Conservation (phyloP, 2,329 filamentous ascomycete species). For the Penicillium decumbens region DNA sequence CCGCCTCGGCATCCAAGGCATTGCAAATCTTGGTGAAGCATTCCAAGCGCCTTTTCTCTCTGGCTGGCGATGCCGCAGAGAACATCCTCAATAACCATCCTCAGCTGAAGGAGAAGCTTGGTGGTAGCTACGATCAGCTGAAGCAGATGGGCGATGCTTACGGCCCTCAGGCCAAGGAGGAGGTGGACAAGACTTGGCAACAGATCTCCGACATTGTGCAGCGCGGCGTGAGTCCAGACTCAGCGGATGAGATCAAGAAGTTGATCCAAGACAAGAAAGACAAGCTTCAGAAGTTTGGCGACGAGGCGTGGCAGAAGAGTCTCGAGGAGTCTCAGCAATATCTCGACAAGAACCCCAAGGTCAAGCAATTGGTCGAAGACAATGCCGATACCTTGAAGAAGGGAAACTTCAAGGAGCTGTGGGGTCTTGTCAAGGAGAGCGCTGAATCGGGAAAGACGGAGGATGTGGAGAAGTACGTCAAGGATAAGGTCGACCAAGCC, state of each 20-base stretch:
- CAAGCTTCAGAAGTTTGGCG: conserved; percentile 62
- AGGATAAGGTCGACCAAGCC: conserved; percentile 55
- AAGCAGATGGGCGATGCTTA: conserved; percentile 66
- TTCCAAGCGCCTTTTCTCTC: conserved; percentile 54
- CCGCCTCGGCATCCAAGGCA: conserved; percentile 58
- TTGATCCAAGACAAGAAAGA: conserved; percentile 66
- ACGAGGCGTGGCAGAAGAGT: conserved; percentile 68
- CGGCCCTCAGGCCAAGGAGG: conserved; percentile 71
- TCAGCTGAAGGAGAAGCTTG: conserved; percentile 65
- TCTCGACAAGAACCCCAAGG: conserved; percentile 70
- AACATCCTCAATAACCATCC: conserved; percentile 72
- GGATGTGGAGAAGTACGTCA: conserved; percentile 58
- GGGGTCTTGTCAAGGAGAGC: conserved; percentile 58
- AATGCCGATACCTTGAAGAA: conserved; percentile 65
- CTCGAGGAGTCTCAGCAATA: conserved; percentile 66
- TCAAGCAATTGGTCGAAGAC: conserved; percentile 67
- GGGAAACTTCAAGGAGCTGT: conserved; percentile 61
- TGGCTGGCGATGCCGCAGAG: conserved; percentile 59
- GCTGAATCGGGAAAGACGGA: conserved; percentile 58
- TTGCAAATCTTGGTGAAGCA: conserved; percentile 62
- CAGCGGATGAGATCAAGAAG: conserved; percentile 52
- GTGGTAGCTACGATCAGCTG: conserved; percentile 62
- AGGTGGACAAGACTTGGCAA: conserved; percentile 66
- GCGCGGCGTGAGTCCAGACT: conserved; percentile 54
- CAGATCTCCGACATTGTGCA: conserved; percentile 62